Conservation (phyloP, 2,329 filamentous ascomycete genomes). For the Colletotrichum siamense region DNA sequence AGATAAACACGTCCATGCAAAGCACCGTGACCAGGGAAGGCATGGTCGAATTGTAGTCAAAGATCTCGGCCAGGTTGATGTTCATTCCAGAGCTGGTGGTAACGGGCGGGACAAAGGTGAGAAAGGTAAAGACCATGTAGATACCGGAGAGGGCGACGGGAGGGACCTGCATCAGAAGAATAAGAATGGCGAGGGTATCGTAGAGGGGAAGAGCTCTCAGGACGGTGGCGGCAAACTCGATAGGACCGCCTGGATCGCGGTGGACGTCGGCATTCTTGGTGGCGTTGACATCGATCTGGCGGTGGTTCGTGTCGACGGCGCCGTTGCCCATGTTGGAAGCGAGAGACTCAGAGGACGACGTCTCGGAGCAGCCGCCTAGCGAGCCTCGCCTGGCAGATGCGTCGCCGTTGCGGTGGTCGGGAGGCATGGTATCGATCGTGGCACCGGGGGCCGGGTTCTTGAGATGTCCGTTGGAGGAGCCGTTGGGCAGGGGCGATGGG, state of each 20-base stretch:
- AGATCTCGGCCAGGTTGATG: slow-evolving; percentile 86
- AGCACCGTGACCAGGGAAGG: slow-evolving; percentile 86
- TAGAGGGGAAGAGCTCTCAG: slow-evolving; percentile 88
- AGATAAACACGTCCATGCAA: slow-evolving; percentile 81
- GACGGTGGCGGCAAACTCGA: slow-evolving; percentile 84
- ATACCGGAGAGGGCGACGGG: slow-evolving; percentile 87
- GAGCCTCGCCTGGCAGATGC: slow-evolving; percentile 51
- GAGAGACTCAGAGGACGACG: slow-evolving; percentile 59
- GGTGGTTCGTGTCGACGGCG: slow-evolving; percentile 56
- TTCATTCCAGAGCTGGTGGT: slow-evolving; percentile 80
- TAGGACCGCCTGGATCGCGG: slow-evolving; percentile 73
- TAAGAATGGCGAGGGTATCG: slow-evolving; percentile 95
- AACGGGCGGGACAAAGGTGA: slow-evolving; percentile 89
- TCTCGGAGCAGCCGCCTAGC: slow-evolving; percentile 60
- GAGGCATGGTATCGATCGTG: slow-evolving; percentile 39
- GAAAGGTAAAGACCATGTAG: slow-evolving; percentile 88
- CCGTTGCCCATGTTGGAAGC: slow-evolving; percentile 37
- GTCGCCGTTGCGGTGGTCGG: slow-evolving; percentile 46
- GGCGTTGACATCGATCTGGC: slow-evolving; percentile 73
- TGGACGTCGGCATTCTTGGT: slow-evolving; percentile 72
- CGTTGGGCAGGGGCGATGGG: slow-evolving; percentile 27
- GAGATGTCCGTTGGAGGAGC: slow-evolving; percentile 32
- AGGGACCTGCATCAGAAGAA: slow-evolving; percentile 91
- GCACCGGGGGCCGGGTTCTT: slow-evolving; percentile 16
- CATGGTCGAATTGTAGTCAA: slow-evolving; percentile 84